Evolutionary conservation across 352 stramenopile genomes (phyloP).

Genomic region (Pythium monospermum): DNA sequence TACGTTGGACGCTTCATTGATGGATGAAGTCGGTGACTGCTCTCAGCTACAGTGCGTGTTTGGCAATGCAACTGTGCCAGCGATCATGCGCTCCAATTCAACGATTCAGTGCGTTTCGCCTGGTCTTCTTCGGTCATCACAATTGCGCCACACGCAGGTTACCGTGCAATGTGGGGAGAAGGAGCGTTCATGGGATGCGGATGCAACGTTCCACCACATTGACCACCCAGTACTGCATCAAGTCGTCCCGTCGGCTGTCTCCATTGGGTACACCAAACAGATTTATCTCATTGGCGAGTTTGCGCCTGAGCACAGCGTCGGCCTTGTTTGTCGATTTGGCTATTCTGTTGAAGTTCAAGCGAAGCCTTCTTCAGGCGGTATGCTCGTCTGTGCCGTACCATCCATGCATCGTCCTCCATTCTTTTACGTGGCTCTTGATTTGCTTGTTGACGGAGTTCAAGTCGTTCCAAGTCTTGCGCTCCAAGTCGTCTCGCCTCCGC

Average conservation of each 20-base stretch:
- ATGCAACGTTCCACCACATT: not conserved
- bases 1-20: not conserved
- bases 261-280: slow-evolving; percentile 7
- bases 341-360: slow-evolving; percentile 6
- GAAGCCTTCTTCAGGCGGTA: not conserved
- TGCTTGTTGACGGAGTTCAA: slow-evolving; percentile 18
- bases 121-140: too few relatives aligned
- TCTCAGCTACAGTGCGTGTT: slow-evolving; percentile 10
- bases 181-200: not conserved
- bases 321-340: slow-evolving; percentile 10
- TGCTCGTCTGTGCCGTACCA: slow-evolving; percentile 10
- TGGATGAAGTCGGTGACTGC: slow-evolving; percentile 1
- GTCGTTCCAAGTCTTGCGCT: slow-evolving; percentile 12
- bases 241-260: slow-evolving; percentile 9
- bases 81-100: not conserved
- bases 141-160: too few relatives aligned
- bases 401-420: not conserved
- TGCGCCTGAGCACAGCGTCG: not conserved
- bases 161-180: not conserved
- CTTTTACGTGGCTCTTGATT: slow-evolving; percentile 8
- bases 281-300: slow-evolving; percentile 15
- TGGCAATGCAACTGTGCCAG: slow-evolving; percentile 1
- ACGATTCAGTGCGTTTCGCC: slow-evolving; percentile 5
- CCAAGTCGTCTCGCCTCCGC: slow-evolving; percentile 5
- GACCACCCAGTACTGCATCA: slow-evolving; percentile 3